Base-by-base conservation (phyloP, 2,329 filamentous ascomycete genomes). In the Moelleriella libera region DNA sequence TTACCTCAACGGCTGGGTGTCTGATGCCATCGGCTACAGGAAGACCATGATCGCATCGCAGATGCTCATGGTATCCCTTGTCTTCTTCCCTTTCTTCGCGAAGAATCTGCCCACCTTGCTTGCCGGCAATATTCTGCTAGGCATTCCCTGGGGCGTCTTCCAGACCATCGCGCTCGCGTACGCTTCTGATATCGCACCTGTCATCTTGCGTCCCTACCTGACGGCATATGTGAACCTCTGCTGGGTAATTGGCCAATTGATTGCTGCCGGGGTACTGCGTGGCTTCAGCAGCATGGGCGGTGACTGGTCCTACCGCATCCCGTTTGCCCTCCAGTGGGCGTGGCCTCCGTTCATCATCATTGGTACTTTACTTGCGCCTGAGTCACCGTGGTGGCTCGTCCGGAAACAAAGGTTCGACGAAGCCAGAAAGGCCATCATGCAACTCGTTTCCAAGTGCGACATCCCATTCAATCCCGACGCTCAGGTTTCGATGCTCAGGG, bases 361-460 rank as follows among this genome's bases (percentile, higher is more conserved):
- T 1, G 58, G 56, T 45, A 61, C 76, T 53, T 75, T 63, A 55
- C 51, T 73, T 47, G 68, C 68, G 0, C 71, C 71, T 12, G 67
- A 76, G 58, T 70, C 66, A 0, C 74, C 74, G 3, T 76, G 71
- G 70, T 76, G 73, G 74, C 62, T 76, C 4, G 63, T 71, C 31
- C 72, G 74, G 48, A 66, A 70, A 54, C 72, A 72, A 1, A 62
- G 63, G 6, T 55, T 62, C 2, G 59, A 64, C 0, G 60, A 65
- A 4, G 74, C 74, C 2, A 53, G 67, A 2, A 55, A 59, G 30
- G 67, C 63, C 4, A 69, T 69, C 1, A 71, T 68, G 62, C 70
- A 64, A 60, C 59, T 67, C 6, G 61, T 70, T n/a, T 60, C 67
- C 6, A 58, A 66, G n/a, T 63, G 62, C 5, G 14, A n/a, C 40